Evolutionary conservation across 805 yeast genomes (phyloP), one percentile per base, ranked within the genome.

Genomic region (Candida schatavii): DNA sequence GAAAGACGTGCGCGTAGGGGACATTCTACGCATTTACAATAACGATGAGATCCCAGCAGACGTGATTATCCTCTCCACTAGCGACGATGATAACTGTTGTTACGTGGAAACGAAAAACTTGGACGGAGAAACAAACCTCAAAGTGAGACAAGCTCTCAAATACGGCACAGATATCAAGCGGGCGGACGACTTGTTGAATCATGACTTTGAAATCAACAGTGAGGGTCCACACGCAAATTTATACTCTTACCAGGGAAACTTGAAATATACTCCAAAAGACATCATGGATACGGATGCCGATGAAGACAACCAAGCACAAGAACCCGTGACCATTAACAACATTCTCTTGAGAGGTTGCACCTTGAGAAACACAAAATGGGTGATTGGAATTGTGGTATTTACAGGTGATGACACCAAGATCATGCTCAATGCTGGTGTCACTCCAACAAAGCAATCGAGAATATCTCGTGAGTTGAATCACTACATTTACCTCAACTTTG

Each of bases 311-410:
- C 50, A 44, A n/a, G 41, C 42, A 29, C 74, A 80, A 59, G 93
- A 85, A 59, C 76, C 90, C 4, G 75, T 83, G 13, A 80, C 81
- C 2, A 80, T 83, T 52, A 82, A 83, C 57, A 85, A 85, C 55
- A 54, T 85, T 57, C 62, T 86, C 32, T 62, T 86, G 31, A 77
- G 95, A 66, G 95, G 95, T 20, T 84, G 88, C 53, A 71, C 78
- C n/a, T 65, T 86, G 42, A 75, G 93, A 64, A 86, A 86, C 55
- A 85, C 93, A 1, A 83, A 82, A 60, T 86, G 93, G 93, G 88
- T 78, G 19, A 73, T 85, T 57, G 93, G 93, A 43, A 54, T 85
- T 21, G 93, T 85, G 14, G 68, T 78, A 2, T 85, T 82, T 62
- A 85, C 93, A 3, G 95, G 95, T 55, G 72, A 72, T 35, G 93